phyloP scores from a whole-genome alignment of 305 asterid species.

The Lippia alba region DNA sequence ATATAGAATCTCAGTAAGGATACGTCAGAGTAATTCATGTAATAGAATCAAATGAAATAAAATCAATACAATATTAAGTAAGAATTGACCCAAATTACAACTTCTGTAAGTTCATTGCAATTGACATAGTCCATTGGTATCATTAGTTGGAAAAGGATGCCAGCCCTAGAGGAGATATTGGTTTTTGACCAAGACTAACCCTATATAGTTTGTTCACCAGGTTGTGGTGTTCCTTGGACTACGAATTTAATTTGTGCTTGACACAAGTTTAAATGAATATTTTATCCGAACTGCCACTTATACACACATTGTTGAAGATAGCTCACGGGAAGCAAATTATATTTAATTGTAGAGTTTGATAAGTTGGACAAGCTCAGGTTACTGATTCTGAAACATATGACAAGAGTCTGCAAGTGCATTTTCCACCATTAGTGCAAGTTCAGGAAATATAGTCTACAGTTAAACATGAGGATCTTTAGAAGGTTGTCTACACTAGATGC shows the following conservation, averaged over 20 bases:
- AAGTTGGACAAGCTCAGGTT: background rate
- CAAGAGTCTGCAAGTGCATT: background rate
- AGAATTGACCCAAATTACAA: background rate
- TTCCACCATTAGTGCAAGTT: conserved; percentile 12
- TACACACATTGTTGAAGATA: background rate
- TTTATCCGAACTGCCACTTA: background rate
- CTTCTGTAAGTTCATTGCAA: too few relatives aligned
- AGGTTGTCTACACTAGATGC: background rate
- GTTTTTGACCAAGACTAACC: too few relatives aligned
- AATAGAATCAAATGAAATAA: background rate
- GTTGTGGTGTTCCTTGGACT: too few relatives aligned
- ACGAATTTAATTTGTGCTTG: background rate
- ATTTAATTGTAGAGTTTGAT: background rate
- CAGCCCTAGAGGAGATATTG: too few relatives aligned
- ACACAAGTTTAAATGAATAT: background rate
- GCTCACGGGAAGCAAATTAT: background rate
- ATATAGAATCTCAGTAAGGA: too few relatives aligned
- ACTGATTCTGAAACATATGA: background rate
- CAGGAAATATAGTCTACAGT: background rate
- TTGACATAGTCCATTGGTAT: too few relatives aligned
- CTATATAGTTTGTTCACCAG: too few relatives aligned
- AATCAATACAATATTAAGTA: background rate
- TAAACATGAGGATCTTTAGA: conserved; percentile 1
- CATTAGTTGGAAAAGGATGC: too few relatives aligned
- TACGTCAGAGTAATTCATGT: too few relatives aligned